Percentiles rank a stretch among this genome's conserved stretches.
These are phyloP conservation scores for Mytilinidion resinicola DNA, from an alignment of 495 filamentous ascomycete species.

Conservation along the genomic window DNA sequence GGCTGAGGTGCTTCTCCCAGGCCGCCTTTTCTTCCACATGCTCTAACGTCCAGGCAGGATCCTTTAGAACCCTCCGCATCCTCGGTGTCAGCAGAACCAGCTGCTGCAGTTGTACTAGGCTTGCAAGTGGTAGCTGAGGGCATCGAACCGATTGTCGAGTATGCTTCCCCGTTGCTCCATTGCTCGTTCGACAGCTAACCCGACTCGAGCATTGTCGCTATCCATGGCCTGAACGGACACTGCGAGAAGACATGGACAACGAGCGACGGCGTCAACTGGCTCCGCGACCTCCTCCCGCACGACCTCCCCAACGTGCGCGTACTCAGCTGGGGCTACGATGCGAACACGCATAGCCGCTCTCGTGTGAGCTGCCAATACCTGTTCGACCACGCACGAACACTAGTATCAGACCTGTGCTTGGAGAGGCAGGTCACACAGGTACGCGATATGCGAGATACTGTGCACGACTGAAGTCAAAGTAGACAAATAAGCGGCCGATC, in stretches of 20 bases:
- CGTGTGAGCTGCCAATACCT: slow-evolving; percentile 26
- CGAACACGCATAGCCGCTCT: slow-evolving; percentile 24
- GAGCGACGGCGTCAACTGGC: slow-evolving; percentile 41
- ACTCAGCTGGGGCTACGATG: slow-evolving; percentile 48
- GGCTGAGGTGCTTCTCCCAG: too few species aligned
- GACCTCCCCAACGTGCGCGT: slow-evolving; percentile 43
- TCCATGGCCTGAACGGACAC: slow-evolving; percentile 45
- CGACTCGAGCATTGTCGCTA: slow-evolving; percentile 38
- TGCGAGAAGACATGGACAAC: slow-evolving; percentile 47
- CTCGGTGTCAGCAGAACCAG: too few species aligned
- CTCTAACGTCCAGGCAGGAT: too few species aligned
- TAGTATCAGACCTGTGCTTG: slow-evolving; percentile 33
- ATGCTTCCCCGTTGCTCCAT: slow-evolving; percentile 1
- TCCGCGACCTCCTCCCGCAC: slow-evolving; percentile 42
- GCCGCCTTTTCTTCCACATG: too few species aligned
- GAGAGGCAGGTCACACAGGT: slow-evolving; percentile 27
- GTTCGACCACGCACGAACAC: slow-evolving; percentile 28
- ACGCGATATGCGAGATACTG: slow-evolving; percentile 5
- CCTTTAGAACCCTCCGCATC: too few species aligned
- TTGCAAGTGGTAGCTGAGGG: slow-evolving; percentile 16
- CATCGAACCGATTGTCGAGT: slow-evolving; percentile 15
- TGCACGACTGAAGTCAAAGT: not conserved
- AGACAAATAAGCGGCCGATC: slow-evolving; percentile 20
- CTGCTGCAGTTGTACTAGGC: too few species aligned
- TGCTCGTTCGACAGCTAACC: slow-evolving; percentile 4